These are phyloP conservation scores for Globisporangium sylvaticum DNA, from an alignment of 352 stramenopile species.

Conservation along the genomic window DNA sequence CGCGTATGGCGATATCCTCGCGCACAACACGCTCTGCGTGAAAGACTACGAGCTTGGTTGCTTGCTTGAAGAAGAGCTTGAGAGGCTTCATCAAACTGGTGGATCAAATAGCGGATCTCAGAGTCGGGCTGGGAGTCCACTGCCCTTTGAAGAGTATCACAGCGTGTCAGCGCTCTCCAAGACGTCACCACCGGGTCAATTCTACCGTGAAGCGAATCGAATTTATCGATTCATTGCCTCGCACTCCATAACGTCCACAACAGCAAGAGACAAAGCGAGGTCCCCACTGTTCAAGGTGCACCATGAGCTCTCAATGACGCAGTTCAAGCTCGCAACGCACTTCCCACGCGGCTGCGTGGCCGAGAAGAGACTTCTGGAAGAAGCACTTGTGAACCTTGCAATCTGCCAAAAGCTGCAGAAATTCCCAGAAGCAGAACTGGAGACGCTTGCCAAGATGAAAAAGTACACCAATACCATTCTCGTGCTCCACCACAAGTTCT, in stretches of 20 bases:
- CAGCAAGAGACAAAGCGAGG: constrained; percentile 8
- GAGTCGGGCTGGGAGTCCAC: neutral
- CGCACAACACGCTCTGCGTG: constrained; percentile 30
- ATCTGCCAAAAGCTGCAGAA: constrained; percentile 11
- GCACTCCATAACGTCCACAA: neutral
- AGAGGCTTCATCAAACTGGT: neutral
- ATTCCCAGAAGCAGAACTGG: neutral
- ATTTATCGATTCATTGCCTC: constrained; percentile 41
- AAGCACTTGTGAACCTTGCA: constrained; percentile 32
- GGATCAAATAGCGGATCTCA: neutral
- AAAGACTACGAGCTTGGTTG: constrained; percentile 51
- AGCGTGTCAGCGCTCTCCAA: constrained; percentile 30
- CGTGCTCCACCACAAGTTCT: constrained; percentile 51
- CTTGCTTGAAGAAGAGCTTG: constrained; percentile 40
- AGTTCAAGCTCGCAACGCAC: constrained; percentile 63
- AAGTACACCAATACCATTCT: constrained; percentile 46
- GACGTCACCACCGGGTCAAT: constrained; percentile 32
- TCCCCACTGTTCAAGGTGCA: constrained; percentile 24
- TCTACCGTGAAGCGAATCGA: constrained; percentile 59
- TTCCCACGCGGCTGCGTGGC: constrained; percentile 43
- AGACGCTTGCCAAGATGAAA: constrained; percentile 14
- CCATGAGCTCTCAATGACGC: constrained; percentile 30
- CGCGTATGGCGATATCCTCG: constrained; percentile 55
- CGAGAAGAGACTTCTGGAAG: constrained; percentile 49
- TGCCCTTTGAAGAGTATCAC: neutral